Evolutionary conservation across 2,329 filamentous ascomycete genomes (phyloP).

Genomic region (Taxawa tesnikishii): DNA sequence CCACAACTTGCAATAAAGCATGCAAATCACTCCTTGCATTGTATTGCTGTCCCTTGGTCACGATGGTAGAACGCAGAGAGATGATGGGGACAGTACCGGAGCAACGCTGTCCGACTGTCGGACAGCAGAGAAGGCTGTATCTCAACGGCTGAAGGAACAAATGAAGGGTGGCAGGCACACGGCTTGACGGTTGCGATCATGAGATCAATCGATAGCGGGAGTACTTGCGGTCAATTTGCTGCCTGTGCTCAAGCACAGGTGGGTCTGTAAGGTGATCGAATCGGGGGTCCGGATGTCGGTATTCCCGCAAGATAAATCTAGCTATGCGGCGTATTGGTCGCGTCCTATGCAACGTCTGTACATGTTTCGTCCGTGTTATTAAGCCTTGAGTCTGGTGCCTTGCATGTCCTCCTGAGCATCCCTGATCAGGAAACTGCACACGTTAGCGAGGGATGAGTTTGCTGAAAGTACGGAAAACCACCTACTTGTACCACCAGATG

Average conservation of each 20-base stretch:
- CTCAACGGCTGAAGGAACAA: too few species aligned
- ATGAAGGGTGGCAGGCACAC: too few species aligned
- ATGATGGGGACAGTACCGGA: too few species aligned
- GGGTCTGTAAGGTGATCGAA: background rate
- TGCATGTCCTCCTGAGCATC: constrained; percentile 76
- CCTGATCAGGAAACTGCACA: constrained; percentile 65
- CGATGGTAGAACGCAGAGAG: too few species aligned
- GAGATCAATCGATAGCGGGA: background rate
- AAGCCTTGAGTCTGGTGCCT: constrained; percentile 60
- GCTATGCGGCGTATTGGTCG: too few species aligned
- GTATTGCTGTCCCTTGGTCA: too few species aligned
- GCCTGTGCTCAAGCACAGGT: background rate
- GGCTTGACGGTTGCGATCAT: too few species aligned
- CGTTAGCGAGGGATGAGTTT: constrained; percentile 7
- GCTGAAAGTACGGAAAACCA: constrained; percentile 15
- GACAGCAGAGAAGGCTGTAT: too few species aligned
- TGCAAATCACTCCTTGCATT: too few species aligned
- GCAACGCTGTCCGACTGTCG: too few species aligned
- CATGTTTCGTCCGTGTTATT: constrained; percentile 6
- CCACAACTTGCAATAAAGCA: too few species aligned
- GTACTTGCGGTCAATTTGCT: background rate
- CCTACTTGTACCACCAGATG: constrained; percentile 89
- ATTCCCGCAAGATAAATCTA: background rate
- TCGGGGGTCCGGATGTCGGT: background rate
- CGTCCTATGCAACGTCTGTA: too few species aligned